Base-by-base conservation (phyloP, 176 grass and related monocot species). In the Bolboschoenus planiculmis region DNA sequence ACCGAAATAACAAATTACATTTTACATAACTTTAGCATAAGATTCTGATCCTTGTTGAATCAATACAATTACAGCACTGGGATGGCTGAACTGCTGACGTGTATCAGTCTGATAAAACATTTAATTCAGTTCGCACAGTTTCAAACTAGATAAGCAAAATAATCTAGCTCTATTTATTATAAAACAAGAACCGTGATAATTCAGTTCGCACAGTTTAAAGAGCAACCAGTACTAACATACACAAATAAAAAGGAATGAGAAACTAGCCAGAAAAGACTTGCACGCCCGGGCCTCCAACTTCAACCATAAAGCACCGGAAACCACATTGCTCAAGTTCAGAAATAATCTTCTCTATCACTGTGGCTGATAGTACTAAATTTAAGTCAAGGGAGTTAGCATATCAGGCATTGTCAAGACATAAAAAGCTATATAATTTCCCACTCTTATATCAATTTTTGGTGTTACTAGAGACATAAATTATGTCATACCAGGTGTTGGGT, bases 211-310 rank as follows among this genome's bases (percentile, higher is more conserved):
- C n/a, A n/a, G n/a, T n/a, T n/a, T 48, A 18, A 77, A 77, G 27
- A 77, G 18, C 20, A 77, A 3, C 43, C 15, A 18, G 26, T 33
- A 53, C 46, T 53, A 77, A 11, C 15, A 77, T 24, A 50, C 13
- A 76, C 43, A 76, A 76, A 76, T 20, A 83, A 81, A 60, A 81
- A 63, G n/a, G 82, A 27, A 11, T 60, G 5, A 56, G 57, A 57
- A 10, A 43, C 73, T 82, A 88, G 58, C 73, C 81, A 78, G 40
- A 79, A 21, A 48, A 80, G 61, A 95, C 71, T 85, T 98, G 85
- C 26, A 98, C 84, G 37, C 95, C 95, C 84, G 24, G 75, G 43
- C 95, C 95, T 84, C 95, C 95, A 56, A 90, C 95, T 82, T 88
- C 84, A 33, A 89, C 92, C 86, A 83, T 88, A 39, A 95, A 98